phyloP scores from a whole-genome alignment of 257 asterid species.

The Jaltomata sinuosa region DNA sequence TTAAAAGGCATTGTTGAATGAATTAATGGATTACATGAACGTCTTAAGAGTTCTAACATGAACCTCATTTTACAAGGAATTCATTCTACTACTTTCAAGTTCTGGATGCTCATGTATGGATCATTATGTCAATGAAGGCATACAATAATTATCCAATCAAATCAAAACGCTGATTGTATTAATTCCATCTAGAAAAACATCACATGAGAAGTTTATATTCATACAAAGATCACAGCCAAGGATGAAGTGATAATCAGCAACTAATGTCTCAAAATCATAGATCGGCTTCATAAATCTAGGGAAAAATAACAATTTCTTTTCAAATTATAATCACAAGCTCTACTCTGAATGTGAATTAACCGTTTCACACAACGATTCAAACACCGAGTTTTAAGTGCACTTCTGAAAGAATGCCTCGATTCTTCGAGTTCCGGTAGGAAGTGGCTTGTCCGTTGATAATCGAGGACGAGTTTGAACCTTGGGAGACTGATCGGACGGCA shows the following conservation, averaged over 20 bases:
- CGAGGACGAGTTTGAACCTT: slow-evolving; percentile 26
- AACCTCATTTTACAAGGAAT: neutral
- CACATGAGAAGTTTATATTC: neutral
- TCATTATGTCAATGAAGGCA: neutral
- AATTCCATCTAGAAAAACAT: neutral
- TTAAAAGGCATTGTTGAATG: neutral
- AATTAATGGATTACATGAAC: neutral
- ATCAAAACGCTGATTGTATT: neutral
- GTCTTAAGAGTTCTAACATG: neutral
- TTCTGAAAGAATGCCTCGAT: slow-evolving; percentile 76
- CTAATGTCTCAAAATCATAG: neutral
- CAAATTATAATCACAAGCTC: neutral
- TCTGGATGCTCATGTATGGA: neutral
- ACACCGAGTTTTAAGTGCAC: slow-evolving; percentile 14
- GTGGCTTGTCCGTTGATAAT: slow-evolving; percentile 23
- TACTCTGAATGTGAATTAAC: neutral
- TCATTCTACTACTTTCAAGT: neutral
- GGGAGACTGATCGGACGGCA: slow-evolving; percentile 13
- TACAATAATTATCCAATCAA: neutral
- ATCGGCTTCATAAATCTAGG: neutral
- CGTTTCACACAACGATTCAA: neutral
- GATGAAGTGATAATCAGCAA: neutral
- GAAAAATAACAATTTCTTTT: neutral
- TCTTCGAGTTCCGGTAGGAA: slow-evolving; percentile 47
- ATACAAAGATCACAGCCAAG: neutral